Conservation (phyloP, 1,284 basidiomycete genomes). For the Microbotryomycetes sp. region DNA sequence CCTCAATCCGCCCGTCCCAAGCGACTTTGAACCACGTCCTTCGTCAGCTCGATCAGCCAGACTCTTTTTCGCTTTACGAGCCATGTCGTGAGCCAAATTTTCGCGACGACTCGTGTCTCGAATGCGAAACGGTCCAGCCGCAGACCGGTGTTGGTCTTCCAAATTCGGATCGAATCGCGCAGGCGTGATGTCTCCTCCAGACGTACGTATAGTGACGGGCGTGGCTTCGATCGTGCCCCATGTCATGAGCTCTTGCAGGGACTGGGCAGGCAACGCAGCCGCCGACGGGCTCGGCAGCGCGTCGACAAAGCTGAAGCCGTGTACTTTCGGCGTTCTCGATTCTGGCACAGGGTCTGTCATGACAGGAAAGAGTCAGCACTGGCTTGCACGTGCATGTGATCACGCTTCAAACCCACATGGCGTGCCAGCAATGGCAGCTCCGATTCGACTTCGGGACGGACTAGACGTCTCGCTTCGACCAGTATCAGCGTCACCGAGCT, state of each 20-base stretch:
- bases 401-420: constrained; percentile 41
- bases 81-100: constrained; percentile 65
- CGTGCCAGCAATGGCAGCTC: constrained; percentile 73
- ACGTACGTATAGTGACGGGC: constrained; percentile 66
- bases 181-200: constrained; percentile 18
- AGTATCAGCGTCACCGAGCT: constrained; percentile 46
- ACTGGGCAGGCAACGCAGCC: constrained; percentile 61
- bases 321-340: constrained; percentile 46
- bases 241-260: constrained; percentile 82
- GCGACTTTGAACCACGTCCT: constrained; percentile 47
- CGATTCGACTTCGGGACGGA: constrained; percentile 77
- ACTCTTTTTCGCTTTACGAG: constrained; percentile 47
- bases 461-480: constrained; percentile 58
- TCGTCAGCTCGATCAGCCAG: constrained; percentile 40
- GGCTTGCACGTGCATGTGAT: constrained; percentile 11
- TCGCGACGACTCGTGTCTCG: constrained; percentile 51
- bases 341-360: constrained; percentile 20
- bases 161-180: not conserved
- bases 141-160: constrained; percentile 4
- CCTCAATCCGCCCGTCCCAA: constrained; percentile 58
- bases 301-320: constrained; percentile 66
- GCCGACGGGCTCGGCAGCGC: constrained; percentile 77
- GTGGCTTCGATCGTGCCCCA: constrained; percentile 84
- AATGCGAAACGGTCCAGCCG: constrained; percentile 35
- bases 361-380: not conserved